Conservation (phyloP, 1,284 basidiomycete species). For the Meripilus lineatus region DNA sequence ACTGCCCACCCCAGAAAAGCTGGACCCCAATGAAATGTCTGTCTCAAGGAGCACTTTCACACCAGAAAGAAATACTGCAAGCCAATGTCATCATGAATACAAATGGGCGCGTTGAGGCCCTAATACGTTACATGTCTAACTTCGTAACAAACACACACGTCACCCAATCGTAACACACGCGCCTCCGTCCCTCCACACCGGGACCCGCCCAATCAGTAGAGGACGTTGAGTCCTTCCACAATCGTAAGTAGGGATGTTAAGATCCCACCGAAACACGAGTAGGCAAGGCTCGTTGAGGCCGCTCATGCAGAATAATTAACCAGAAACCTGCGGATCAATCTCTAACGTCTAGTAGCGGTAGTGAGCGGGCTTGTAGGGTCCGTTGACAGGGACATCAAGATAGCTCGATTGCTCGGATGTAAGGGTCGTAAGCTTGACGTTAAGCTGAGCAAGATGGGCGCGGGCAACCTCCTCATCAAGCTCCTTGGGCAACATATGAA, state of each 20-base stretch:
- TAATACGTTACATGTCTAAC: slow-evolving; percentile 1
- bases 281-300: slow-evolving; percentile 49
- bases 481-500: slow-evolving; percentile 96
- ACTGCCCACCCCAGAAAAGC: too few species aligned
- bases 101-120: slow-evolving; percentile 41
- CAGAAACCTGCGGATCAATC: slow-evolving; percentile 11
- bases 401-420: slow-evolving; percentile 80
- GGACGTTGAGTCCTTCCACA: slow-evolving; percentile 27
- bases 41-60: not conserved
- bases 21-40: too few species aligned
- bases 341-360: slow-evolving; percentile 54
- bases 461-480: slow-evolving; percentile 99
- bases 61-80: not conserved
- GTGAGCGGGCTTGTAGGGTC: slow-evolving; percentile 91
- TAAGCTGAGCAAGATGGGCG: slow-evolving; percentile 88
- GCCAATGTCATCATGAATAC: slow-evolving; percentile 5
- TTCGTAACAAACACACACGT: not conserved
- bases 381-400: slow-evolving; percentile 85
- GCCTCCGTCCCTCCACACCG: slow-evolving; percentile 17
- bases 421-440: slow-evolving; percentile 91
- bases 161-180: slow-evolving; percentile 14
- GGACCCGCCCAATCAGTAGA: slow-evolving; percentile 20
- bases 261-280: slow-evolving; percentile 25
- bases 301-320: slow-evolving; percentile 15
- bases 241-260: slow-evolving; percentile 16